Evolutionary conservation across 768 basidiomycete genomes (phyloP), one percentile per base, ranked within the genome.

Genomic region (Tylopilus plumbeoviolaceoides): DNA sequence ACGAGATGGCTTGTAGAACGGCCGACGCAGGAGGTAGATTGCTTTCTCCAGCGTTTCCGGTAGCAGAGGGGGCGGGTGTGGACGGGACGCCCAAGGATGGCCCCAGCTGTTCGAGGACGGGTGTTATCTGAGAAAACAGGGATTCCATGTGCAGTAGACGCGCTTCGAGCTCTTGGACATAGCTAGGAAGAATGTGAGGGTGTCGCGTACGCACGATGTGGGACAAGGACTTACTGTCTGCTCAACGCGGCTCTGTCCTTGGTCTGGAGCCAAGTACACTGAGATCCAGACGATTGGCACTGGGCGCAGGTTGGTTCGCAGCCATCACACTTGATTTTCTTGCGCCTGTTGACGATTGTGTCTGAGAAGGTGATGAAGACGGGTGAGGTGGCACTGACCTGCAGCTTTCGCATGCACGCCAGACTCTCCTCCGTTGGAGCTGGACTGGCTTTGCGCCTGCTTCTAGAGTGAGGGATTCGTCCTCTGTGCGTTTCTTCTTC

Each of bases 311-410:
- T 87, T 12, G 91, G 91, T 65, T 93, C 91, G 62, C 75, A 80
- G 58, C 91, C 91, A 73, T 93, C 91, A 70, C 91, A 93, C 69
- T 93, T 93, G 67, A 93, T 91, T 78, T 93, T 93, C 81, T 92
- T 92, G 59, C 89, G 84, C 56, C 91, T 91, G 68, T 31, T 47
- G 40, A 52, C 38, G 63, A 56, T 48, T 25, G 53, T 35, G 61
- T 60, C 50, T 58, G 56, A 31, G 52, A 50, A 50, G 48, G 58
- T 50, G 50, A 52, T 54, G 45, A 57, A 47, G 40, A 30, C 47
- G n/a, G 50, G 57, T 58, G 56, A 56, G 40, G 55, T 48, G 64
- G 61, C 45, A 75, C 81, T 44, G 56, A 85, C 90, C 90, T 83
- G 76, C 91, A 93, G 62, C 84, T 84, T 75, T 92, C 91, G 72